A percentile compares a stretch with the other conserved stretches of the same genome.
Conservation (phyloP, 805 yeast genomes). For the Pichia ethanolica region DNA sequence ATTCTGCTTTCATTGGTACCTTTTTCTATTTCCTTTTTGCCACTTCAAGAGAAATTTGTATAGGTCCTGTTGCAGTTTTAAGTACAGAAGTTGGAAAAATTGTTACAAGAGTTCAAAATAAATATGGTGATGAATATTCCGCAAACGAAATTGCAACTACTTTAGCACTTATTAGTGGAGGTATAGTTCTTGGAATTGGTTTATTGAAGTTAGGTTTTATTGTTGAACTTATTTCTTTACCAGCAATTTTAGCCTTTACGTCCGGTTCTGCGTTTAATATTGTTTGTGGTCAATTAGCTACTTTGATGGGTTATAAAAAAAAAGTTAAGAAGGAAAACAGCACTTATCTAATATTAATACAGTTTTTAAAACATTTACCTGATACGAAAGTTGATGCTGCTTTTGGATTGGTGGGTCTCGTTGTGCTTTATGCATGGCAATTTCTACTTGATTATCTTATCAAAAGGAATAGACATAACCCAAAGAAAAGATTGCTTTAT, state of each 20-base stretch:
- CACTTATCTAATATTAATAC: constrained; percentile 61
- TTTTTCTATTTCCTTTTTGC: constrained; percentile 86
- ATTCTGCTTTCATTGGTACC: constrained; percentile 89
- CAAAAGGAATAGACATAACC: constrained; percentile 59
- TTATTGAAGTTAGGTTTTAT: constrained; percentile 77
- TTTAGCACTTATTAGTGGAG: constrained; percentile 76
- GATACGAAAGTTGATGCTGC: constrained; percentile 75
- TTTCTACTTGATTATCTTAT: constrained; percentile 36
- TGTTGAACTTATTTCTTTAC: constrained; percentile 81
- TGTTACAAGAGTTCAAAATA: constrained; percentile 52
- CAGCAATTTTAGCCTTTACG: constrained; percentile 93
- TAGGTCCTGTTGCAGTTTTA: constrained; percentile 97
- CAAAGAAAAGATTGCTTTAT: constrained; percentile 43
- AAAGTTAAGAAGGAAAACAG: constrained; percentile 35
- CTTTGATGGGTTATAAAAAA: constrained; percentile 70
- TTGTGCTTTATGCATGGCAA: constrained; percentile 68
- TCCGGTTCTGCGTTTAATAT: constrained; percentile 87
- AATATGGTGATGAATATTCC: constrained; percentile 31
- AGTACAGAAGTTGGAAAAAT: constrained; percentile 78
- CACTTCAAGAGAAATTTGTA: constrained; percentile 89
- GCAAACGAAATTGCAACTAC: constrained; percentile 76
- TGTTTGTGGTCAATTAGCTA: constrained; percentile 80
- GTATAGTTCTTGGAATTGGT: constrained; percentile 77
- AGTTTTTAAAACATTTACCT: constrained; percentile 65
- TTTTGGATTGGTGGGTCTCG: constrained; percentile 71